phyloP scores from a whole-genome alignment of 805 yeast species.

The Candida saitoana region DNA sequence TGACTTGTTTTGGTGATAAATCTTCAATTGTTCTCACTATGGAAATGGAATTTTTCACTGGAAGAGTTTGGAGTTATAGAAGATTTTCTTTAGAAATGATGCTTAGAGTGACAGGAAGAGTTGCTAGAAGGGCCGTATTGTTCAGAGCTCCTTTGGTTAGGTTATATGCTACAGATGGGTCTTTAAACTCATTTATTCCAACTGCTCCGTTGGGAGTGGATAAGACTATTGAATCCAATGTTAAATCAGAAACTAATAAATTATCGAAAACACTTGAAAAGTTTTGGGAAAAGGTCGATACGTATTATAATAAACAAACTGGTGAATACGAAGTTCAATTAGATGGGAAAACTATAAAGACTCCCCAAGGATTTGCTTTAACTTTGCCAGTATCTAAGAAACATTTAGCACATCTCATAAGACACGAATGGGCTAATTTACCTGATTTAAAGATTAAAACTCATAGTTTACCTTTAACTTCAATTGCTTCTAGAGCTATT shows the following conservation, averaged over 20 bases:
- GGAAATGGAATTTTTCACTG: neutral
- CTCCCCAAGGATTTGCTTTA: slow-evolving; percentile 76
- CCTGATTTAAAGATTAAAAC: slow-evolving; percentile 65
- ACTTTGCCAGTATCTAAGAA: slow-evolving; percentile 57
- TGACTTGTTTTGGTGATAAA: neutral
- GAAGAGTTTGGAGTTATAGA: too few relatives aligned
- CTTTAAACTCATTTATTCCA: slow-evolving; percentile 10
- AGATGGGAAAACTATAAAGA: slow-evolving; percentile 72
- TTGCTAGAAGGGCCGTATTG: neutral
- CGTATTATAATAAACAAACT: slow-evolving; percentile 26
- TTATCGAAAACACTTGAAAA: slow-evolving; percentile 62
- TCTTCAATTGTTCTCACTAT: neutral
- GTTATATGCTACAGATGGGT: slow-evolving; percentile 15
- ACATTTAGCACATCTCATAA: slow-evolving; percentile 67
- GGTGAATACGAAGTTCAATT: slow-evolving; percentile 52
- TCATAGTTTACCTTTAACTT: slow-evolving; percentile 80
- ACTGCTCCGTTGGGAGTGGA: slow-evolving; percentile 19
- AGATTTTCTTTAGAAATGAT: neutral
- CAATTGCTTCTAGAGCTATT: slow-evolving; percentile 79
- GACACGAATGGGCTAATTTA: slow-evolving; percentile 83
- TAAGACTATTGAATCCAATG: slow-evolving; percentile 47
- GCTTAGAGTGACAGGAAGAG: neutral
- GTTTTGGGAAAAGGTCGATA: slow-evolving; percentile 77
- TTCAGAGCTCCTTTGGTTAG: neutral
- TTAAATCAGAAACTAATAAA: slow-evolving; percentile 61